These are phyloP conservation scores for Saturnispora silvae DNA, from an alignment of 805 yeast species.

Conservation along the genomic window DNA sequence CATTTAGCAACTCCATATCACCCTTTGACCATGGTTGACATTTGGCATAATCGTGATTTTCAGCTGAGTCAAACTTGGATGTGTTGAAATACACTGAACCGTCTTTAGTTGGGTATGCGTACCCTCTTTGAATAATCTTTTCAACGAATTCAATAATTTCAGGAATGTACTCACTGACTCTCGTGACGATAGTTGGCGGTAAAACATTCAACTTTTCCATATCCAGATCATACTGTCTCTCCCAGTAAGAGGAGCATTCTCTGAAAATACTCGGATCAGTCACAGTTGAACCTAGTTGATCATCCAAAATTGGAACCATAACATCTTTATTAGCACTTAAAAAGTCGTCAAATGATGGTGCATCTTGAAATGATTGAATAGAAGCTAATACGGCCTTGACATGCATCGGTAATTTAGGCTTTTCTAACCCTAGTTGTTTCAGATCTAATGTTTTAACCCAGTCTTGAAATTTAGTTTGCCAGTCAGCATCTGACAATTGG, in stretches of 20 bases:
- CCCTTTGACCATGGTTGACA: slow-evolving; percentile 98
- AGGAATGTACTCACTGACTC: slow-evolving; percentile 93
- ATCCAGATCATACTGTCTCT: slow-evolving; percentile 69
- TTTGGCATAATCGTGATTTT: slow-evolving; percentile 81
- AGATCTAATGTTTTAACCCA: slow-evolving; percentile 48
- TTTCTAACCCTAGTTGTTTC: slow-evolving; percentile 36
- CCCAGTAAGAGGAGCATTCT: slow-evolving; percentile 83
- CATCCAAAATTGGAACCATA: slow-evolving; percentile 62
- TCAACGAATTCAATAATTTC: slow-evolving; percentile 77
- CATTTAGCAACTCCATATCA: slow-evolving; percentile 70
- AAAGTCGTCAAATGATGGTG: slow-evolving; percentile 27
- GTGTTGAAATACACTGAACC: slow-evolving; percentile 98
- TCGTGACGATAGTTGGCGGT: slow-evolving; percentile 76
- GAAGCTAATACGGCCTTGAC: slow-evolving; percentile 51
- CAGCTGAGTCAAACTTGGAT: slow-evolving; percentile 57
- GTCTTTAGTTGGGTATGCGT: slow-evolving; percentile 71
- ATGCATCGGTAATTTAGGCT: slow-evolving; percentile 88
- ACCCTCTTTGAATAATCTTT: slow-evolving; percentile 67
- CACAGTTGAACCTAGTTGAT: slow-evolving; percentile 59
- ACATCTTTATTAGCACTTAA: slow-evolving; percentile 58
- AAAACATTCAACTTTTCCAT: slow-evolving; percentile 79
- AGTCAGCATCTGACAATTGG: slow-evolving; percentile 14
- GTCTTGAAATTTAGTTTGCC: slow-evolving; percentile 28
- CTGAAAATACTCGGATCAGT: slow-evolving; percentile 79
- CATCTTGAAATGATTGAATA: slow-evolving; percentile 15